Percentiles rank a stretch among this genome's conserved stretches.
Conservation (phyloP, 164 flowering plant genomes). For the Piper longum region DNA sequence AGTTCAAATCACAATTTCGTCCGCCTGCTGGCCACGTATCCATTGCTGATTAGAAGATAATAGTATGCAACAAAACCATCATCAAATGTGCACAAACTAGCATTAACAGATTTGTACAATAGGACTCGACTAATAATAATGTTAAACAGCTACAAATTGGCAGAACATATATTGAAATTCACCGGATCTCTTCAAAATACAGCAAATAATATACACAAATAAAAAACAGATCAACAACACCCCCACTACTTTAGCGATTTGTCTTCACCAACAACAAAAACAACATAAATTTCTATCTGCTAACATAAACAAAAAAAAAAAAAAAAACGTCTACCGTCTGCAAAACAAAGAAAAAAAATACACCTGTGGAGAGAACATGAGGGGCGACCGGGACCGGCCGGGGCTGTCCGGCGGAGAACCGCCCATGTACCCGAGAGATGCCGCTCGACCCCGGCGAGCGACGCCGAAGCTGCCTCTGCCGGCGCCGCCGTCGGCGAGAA, state of each 20-base stretch:
- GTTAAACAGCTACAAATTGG: too few species aligned
- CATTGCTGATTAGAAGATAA: too few species aligned
- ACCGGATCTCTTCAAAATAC: neutral
- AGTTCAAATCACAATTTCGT: too few species aligned
- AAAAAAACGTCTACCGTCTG: too few species aligned
- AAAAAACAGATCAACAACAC: neutral
- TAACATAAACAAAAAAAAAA: too few species aligned
- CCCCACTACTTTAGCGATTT: too few species aligned
- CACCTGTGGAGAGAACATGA: constrained; percentile 68
- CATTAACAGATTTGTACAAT: too few species aligned
- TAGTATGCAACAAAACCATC: too few species aligned
- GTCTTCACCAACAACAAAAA: neutral
- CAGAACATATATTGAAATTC: neutral
- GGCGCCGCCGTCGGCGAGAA: constrained; percentile 6
- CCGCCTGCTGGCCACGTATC: too few species aligned
- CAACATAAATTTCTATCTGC: neutral
- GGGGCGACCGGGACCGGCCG: constrained; percentile 30
- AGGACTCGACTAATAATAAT: too few species aligned
- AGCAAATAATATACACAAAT: too few species aligned
- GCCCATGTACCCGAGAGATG: constrained; percentile 35
- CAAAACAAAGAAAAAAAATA: neutral
- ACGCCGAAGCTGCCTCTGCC: constrained; percentile 4
- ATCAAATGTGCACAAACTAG: too few species aligned
- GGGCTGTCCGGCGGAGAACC: constrained; percentile 51
- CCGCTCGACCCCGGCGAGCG: constrained; percentile 13